Conservation (phyloP, 139 green algal species). For the Asterochloris sp. region DNA sequence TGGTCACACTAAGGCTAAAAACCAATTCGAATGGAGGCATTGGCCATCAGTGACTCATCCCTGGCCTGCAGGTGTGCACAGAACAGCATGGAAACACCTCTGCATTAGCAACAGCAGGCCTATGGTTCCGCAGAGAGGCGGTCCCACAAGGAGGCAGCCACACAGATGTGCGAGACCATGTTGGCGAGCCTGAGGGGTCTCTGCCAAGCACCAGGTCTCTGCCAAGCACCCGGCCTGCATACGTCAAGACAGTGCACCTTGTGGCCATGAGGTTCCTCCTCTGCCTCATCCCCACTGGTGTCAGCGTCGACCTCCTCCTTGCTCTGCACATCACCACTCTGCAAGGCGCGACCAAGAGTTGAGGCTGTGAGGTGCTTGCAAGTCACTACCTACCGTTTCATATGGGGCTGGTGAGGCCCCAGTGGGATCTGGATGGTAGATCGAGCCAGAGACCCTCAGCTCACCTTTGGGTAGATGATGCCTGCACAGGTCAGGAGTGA, state of each 20-base stretch:
- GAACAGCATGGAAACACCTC: too few relatives aligned
- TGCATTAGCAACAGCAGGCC: too few relatives aligned
- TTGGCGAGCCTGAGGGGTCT: too few relatives aligned
- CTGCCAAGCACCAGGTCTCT: too few relatives aligned
- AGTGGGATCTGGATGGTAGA: not conserved
- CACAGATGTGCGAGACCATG: too few relatives aligned
- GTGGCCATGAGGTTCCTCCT: constrained; percentile 8
- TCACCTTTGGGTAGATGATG: constrained; percentile 11
- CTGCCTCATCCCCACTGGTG: constrained; percentile 14
- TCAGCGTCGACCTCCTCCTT: constrained; percentile 9
- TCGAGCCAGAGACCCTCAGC: not conserved
- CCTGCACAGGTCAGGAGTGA: not conserved
- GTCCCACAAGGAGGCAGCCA: too few relatives aligned
- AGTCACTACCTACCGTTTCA: not conserved
- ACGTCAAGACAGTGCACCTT: constrained; percentile 1
- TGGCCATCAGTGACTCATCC: too few relatives aligned
- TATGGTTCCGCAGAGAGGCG: too few relatives aligned
- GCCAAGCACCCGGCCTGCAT: too few relatives aligned
- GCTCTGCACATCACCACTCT: constrained; percentile 8
- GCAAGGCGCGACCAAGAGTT: not conserved
- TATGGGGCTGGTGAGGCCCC: not conserved
- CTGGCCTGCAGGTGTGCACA: too few relatives aligned
- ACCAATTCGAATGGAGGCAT: too few relatives aligned
- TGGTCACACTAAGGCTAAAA: too few relatives aligned
- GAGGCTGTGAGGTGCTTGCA: not conserved